phyloP scores from a whole-genome alignment of 805 yeast species.

The Nakazawaea ishiwadae region DNA sequence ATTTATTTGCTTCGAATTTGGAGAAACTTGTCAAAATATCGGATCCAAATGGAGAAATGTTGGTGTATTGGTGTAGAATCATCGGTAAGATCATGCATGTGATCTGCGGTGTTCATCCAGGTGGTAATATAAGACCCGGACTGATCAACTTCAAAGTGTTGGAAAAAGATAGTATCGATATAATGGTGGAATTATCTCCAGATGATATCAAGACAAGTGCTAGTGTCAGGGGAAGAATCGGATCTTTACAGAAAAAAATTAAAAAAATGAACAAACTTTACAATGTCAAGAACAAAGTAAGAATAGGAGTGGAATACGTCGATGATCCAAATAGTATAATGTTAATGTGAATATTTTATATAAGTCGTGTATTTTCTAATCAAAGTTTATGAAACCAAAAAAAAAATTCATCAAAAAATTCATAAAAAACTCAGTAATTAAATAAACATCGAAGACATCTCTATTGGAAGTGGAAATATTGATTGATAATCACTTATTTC shows the following conservation, averaged over 20 bases:
- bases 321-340: constrained; percentile 12
- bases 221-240: constrained; percentile 53
- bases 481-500: too few species aligned
- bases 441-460: not conserved
- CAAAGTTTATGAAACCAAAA: not conserved
- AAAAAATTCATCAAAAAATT: not conserved
- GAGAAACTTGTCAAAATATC: constrained; percentile 45
- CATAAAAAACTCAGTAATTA: too few species aligned
- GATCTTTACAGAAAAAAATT: constrained; percentile 54
- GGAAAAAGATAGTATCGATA: constrained; percentile 29
- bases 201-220: constrained; percentile 56
- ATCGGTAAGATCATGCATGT: constrained; percentile 73
- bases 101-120: constrained; percentile 77
- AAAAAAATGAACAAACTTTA: constrained; percentile 47
- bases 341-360: not conserved
- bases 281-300: constrained; percentile 42
- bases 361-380: not conserved
- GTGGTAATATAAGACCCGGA: constrained; percentile 67
- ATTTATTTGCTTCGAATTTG: constrained; percentile 37
- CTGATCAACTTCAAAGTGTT: constrained; percentile 40
- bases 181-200: constrained; percentile 39
- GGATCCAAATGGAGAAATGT: constrained; percentile 33
- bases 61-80: constrained; percentile 70
- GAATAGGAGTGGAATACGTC: constrained; percentile 41
- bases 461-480: not conserved